Percentiles rank a stretch among this genome's conserved stretches.
Evolutionary conservation across 176 grass and related monocot species (phyloP).

Genomic region (Tillandsia fasciculata): DNA sequence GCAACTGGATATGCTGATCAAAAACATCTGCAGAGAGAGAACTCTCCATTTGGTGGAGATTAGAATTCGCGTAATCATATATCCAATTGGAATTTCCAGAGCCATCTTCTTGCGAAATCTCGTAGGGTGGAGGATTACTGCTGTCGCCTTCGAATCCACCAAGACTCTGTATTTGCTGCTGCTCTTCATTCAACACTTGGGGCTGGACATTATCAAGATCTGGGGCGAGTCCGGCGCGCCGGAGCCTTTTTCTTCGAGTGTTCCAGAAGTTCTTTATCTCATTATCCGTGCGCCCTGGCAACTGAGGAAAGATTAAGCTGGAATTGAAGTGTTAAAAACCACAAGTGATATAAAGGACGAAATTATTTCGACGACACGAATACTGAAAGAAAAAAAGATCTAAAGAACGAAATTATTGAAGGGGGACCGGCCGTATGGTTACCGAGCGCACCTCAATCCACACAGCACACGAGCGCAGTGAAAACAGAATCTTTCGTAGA

Average conservation of each 20-base stretch:
- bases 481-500: no score
- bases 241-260: constrained; percentile 84
- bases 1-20: constrained; percentile 34
- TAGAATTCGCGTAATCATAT: constrained; percentile 32
- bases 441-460: no score
- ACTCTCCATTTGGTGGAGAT: constrained; percentile 32
- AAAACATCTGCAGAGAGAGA: constrained; percentile 42
- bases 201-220: constrained; percentile 57
- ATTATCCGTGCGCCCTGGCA: constrained; percentile 96
- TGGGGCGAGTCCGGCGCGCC: constrained; percentile 59
- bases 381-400: neutral
- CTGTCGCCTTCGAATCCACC: constrained; percentile 28
- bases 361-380: neutral
- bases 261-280: constrained; percentile 99
- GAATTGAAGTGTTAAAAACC: constrained; percentile 3
- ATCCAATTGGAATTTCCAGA: no score
- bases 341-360: constrained; percentile 4
- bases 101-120: constrained; percentile 37
- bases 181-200: constrained; percentile 49
- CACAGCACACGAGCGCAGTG: no score
- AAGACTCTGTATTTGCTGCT: constrained; percentile 25
- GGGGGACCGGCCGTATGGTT: no score
- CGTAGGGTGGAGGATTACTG: constrained; percentile 36
- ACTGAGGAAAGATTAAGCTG: constrained; percentile 46
- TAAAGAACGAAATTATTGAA: no score